Percentiles rank a stretch among this genome's conserved stretches.
These are phyloP conservation scores for Pichia kluyveri DNA, from an alignment of 805 yeast genomes.

Conservation along the genomic window DNA sequence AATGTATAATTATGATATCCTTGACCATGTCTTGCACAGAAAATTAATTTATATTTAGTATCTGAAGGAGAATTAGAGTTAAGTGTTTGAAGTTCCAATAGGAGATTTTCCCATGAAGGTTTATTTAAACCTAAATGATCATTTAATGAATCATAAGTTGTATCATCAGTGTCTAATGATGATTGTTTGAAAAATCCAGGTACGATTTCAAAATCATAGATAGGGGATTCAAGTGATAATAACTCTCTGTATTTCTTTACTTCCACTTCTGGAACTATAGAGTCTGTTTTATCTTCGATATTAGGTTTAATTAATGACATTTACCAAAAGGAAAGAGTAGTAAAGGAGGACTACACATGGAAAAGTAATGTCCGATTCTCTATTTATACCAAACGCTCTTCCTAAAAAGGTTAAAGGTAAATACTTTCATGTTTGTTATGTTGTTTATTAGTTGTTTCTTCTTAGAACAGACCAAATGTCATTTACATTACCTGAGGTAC, in stretches of 20 bases:
- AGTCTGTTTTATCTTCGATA: slow-evolving; percentile 21
- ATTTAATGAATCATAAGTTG: slow-evolving; percentile 33
- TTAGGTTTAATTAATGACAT: slow-evolving; percentile 15
- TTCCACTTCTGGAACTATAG: slow-evolving; percentile 17
- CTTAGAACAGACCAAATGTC: background rate
- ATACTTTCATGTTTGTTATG: no score
- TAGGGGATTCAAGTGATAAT: slow-evolving; percentile 18
- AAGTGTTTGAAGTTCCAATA: slow-evolving; percentile 8
- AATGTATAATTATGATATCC: slow-evolving; percentile 56
- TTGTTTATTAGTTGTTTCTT: no score
- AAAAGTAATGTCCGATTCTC: no score
- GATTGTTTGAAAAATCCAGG: slow-evolving; percentile 43
- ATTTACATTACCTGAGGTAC: background rate
- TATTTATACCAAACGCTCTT: no score
- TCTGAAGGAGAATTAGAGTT: background rate
- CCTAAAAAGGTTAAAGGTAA: background rate
- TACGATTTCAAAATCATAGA: slow-evolving; percentile 32
- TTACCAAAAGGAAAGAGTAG: background rate
- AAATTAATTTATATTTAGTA: slow-evolving; percentile 37
- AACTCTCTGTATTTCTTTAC: slow-evolving; percentile 7
- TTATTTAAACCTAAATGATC: slow-evolving; percentile 36
- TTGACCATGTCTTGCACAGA: slow-evolving; percentile 62
- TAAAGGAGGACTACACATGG: no score
- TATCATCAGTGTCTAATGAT: slow-evolving; percentile 35
- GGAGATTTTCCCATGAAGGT: slow-evolving; percentile 33